phyloP scores from a whole-genome alignment of 768 basidiomycete genomes.

The Brasilioporus rufonigricans region DNA sequence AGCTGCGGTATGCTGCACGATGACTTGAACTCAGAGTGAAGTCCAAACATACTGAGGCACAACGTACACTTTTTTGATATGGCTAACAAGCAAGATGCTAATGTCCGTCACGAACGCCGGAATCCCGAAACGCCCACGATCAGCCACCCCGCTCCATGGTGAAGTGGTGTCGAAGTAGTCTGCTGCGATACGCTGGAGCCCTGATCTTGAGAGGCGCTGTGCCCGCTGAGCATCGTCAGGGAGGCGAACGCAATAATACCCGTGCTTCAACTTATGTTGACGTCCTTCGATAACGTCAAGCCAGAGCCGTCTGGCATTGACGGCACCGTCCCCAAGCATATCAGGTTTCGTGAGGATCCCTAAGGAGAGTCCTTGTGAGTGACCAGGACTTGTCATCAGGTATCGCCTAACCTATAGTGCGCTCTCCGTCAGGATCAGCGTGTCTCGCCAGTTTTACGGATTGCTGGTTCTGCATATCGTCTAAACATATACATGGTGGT shows the following conservation, averaged over 20 bases:
- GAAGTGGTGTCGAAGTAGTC: slow-evolving; percentile 45
- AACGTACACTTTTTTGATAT: slow-evolving; percentile 55
- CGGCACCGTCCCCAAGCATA: slow-evolving; percentile 43
- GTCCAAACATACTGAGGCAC: neutral
- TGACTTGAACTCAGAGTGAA: neutral
- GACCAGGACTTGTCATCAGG: neutral
- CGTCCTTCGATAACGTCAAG: slow-evolving; percentile 50
- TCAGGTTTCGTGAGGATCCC: slow-evolving; percentile 76
- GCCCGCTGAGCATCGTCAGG: slow-evolving; percentile 57
- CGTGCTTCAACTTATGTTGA: slow-evolving; percentile 44
- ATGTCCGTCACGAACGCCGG: slow-evolving; percentile 49
- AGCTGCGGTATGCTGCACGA: slow-evolving; percentile 49
- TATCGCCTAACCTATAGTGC: slow-evolving; percentile 55
- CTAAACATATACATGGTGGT: slow-evolving; percentile 36
- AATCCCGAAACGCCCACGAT: slow-evolving; percentile 53
- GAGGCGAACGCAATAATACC: slow-evolving; percentile 67
- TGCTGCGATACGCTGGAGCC: slow-evolving; percentile 36
- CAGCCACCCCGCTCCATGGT: slow-evolving; percentile 51
- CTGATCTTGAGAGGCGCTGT: slow-evolving; percentile 33
- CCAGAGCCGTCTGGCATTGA: slow-evolving; percentile 44
- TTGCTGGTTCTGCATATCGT: slow-evolving; percentile 65
- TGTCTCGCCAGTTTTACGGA: slow-evolving; percentile 53
- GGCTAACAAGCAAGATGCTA: slow-evolving; percentile 47
- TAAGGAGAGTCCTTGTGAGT: slow-evolving; percentile 22
- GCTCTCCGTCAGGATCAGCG: slow-evolving; percentile 50